phyloP scores from a whole-genome alignment of 768 basidiomycete genomes.

The Hemileccinum rubropunctum region DNA sequence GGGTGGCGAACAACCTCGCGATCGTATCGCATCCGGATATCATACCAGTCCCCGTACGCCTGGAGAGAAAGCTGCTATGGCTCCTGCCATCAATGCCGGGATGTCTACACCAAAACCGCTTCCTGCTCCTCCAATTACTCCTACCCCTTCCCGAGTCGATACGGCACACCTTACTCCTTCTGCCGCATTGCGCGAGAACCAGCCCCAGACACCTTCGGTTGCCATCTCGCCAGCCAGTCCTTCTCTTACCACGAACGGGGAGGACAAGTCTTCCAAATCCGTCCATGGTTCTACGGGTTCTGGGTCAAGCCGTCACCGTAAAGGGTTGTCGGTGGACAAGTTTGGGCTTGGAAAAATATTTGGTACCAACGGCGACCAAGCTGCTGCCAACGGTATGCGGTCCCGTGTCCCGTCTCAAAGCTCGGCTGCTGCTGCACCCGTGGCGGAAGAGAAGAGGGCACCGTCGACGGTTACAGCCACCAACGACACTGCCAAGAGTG shows the following conservation, averaged over 20 bases:
- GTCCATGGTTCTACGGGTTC: conserved; percentile 36
- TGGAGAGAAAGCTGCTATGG: conserved; percentile 18
- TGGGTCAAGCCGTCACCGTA: conserved; percentile 52
- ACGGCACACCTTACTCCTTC: conserved; percentile 20
- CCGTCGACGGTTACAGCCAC: conserved; percentile 3
- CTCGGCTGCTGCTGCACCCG: conserved; percentile 24
- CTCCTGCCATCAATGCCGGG: conserved; percentile 12
- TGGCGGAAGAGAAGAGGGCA: conserved; percentile 18
- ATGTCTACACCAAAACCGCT: conserved; percentile 26
- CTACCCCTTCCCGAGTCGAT: conserved; percentile 17
- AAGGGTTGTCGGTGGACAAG: conserved; percentile 76
- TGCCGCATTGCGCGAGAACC: conserved; percentile 27
- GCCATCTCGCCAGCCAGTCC: conserved; percentile 45
- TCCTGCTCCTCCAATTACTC: conserved; percentile 28
- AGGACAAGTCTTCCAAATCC: conserved; percentile 30
- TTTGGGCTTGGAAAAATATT: conserved; percentile 79
- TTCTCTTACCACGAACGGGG: conserved; percentile 30
- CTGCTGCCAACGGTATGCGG: conserved; percentile 30
- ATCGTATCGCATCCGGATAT: conserved; percentile 16
- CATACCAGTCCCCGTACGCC: conserved; percentile 1
- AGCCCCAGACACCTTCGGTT: conserved; percentile 29
- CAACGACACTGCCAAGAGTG: conserved; percentile 24
- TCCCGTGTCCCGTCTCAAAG: conserved; percentile 46
- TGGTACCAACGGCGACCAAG: conserved; percentile 39
- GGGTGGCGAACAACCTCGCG: conserved; percentile 10